These are phyloP conservation scores for Emergomyces orientalis DNA, from an alignment of 2,329 filamentous ascomycete species.

Conservation along the genomic window DNA sequence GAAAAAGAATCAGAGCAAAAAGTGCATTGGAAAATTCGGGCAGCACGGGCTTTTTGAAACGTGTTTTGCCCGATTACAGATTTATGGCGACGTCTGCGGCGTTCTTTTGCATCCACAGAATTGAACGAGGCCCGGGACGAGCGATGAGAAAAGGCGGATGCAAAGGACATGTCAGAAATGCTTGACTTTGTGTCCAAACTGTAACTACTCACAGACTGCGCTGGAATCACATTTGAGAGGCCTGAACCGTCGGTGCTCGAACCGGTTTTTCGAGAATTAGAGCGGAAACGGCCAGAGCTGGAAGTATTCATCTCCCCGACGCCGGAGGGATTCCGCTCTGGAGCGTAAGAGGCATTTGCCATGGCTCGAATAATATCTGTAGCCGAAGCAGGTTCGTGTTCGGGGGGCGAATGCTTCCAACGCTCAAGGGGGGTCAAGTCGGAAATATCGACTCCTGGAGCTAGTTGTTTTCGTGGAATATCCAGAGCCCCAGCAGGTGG, in stretches of 20 bases:
- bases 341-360: constrained; percentile 32
- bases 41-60: constrained; percentile 33
- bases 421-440: constrained; percentile 57
- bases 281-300: constrained; percentile 26
- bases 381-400: constrained; percentile 58
- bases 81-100: constrained; percentile 46
- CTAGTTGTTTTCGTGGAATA: constrained; percentile 54
- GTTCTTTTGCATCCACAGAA: constrained; percentile 50
- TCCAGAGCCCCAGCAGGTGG: constrained; percentile 61
- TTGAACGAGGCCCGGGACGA: constrained; percentile 47
- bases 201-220: constrained; percentile 46
- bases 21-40: constrained; percentile 48
- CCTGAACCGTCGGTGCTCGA: constrained; percentile 45
- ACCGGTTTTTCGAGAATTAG: constrained; percentile 31
- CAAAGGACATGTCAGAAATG: constrained; percentile 46
- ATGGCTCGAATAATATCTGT: constrained; percentile 56
- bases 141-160: constrained; percentile 48
- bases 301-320: constrained; percentile 22
- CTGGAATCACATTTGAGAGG: constrained; percentile 42
- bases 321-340: constrained; percentile 24
- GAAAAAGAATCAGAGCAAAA: constrained; percentile 50
- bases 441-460: constrained; percentile 39
- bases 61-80: constrained; percentile 33
- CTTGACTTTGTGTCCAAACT: constrained; percentile 44
- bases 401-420: constrained; percentile 60